A percentile compares a stretch with the other conserved stretches of the same genome.
phyloP scores from a whole-genome alignment of 139 green algal genomes.

The Bryopsis sp. region DNA sequence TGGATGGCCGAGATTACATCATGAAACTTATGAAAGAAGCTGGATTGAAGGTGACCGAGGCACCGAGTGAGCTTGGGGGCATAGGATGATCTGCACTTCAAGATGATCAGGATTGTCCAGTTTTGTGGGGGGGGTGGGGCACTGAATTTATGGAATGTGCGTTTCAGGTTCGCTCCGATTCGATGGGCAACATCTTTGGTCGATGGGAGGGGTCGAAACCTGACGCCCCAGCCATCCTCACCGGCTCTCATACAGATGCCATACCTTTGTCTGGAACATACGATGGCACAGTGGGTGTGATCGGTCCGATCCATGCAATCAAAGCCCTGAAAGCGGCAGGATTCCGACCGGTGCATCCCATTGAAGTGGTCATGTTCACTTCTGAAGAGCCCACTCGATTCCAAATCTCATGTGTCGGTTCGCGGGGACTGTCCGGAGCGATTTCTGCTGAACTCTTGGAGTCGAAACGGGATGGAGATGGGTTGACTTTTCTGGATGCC shows the following conservation, averaged over 20 bases:
- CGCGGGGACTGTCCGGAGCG: conserved; percentile 32
- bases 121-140: too few relatives aligned
- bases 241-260: conserved; percentile 83
- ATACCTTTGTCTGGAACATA: conserved; percentile 86
- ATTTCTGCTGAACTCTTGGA: conserved; percentile 17
- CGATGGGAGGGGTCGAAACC: conserved; percentile 49
- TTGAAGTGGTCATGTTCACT: conserved; percentile 96
- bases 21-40: background rate
- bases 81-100: conserved; percentile 33
- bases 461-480: background rate
- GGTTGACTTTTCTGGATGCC: background rate
- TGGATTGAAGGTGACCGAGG: conserved; percentile 61
- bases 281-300: conserved; percentile 86
- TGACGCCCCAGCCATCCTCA: conserved; percentile 10
- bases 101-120: background rate
- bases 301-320: conserved; percentile 83
- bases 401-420: conserved; percentile 77
- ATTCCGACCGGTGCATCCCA: conserved; percentile 53
- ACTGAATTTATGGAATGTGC: too few relatives aligned
- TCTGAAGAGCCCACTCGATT: conserved; percentile 93
- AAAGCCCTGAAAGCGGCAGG: conserved; percentile 57
- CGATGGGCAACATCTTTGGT: conserved; percentile 88
- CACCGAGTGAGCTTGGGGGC: too few relatives aligned
- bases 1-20: conserved; percentile 44
- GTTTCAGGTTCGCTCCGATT: conserved; percentile 49